Base-by-base conservation (phyloP, 306 rosid genomes). In the Datisca glomerata region DNA sequence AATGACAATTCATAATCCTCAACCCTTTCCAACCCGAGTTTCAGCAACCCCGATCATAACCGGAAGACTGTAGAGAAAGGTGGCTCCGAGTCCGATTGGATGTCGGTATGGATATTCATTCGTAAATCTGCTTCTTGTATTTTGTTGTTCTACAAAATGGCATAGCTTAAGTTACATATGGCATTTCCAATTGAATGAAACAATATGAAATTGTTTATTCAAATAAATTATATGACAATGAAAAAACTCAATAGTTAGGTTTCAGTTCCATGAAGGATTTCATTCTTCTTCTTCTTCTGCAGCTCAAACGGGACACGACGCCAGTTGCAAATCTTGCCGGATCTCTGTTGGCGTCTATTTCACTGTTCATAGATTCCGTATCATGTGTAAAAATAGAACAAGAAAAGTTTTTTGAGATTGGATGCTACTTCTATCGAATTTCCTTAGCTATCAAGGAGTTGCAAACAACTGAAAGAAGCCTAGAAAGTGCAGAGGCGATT, bases 351-450 rank as follows among this genome's bases (percentile, higher is more conserved):
- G 55, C 45, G 21, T 47, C 69, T 56, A 71, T 71, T 35, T 60
- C 77, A 8, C 56, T 42, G 22, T 64, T 65, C 51, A 41, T 55
- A 38, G 63, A 3, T 18, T 44, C 45, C 7, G 56, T 43, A 16
- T 18, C 8, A 40, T 42, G 56, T 60, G 31, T 37, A 17, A 66
- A 48, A 35, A 35, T 21, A 15, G 66, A 65, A 31, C 34, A 25
- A n/a, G 69, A 61, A 6, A 38, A 7, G 9, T 60, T 65, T 28
- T 28, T 56, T 7, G 59, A 71, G 33, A 56, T 50, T 8, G 78
- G 69, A 33, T 60, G 72, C 59, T 71, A 56, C 62, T 53, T 71
- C 18, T 65, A 56, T 51, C 53, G 78, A 16, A 53, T 63, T 36
- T 65, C 78, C 24, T 20, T 61, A 5, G 72, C 69, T 11, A 35